phyloP scores from a whole-genome alignment of 106 monocot species.

The Hemerocallis citrina region DNA sequence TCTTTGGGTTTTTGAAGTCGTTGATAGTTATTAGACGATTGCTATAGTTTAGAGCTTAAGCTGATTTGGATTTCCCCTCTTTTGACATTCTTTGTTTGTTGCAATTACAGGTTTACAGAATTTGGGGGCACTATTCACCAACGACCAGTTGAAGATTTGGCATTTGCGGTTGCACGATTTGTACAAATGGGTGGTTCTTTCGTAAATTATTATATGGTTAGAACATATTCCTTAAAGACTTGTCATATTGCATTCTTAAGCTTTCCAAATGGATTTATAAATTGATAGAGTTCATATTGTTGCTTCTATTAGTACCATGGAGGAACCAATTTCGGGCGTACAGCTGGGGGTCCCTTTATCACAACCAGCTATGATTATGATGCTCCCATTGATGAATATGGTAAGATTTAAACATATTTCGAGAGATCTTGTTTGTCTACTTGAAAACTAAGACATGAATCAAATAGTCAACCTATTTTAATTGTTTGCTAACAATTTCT shows the following conservation, averaged over 20 bases:
- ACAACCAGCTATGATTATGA: slow-evolving; percentile 99
- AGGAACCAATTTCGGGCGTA: slow-evolving; percentile 95
- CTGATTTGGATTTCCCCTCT: neutral
- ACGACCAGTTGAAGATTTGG: slow-evolving; percentile 88
- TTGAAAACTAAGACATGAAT: no score
- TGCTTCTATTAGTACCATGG: slow-evolving; percentile 76
- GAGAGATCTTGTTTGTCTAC: neutral
- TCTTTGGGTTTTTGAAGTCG: neutral
- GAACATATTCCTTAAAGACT: neutral
- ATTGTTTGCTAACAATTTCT: no score
- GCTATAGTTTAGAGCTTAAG: neutral
- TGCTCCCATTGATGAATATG: slow-evolving; percentile 97
- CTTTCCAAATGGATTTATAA: neutral
- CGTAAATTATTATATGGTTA: slow-evolving; percentile 93
- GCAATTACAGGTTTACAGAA: slow-evolving; percentile 74
- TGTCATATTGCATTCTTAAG: neutral
- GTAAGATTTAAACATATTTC: slow-evolving; percentile 21
- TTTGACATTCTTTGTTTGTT: neutral
- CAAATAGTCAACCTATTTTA: no score
- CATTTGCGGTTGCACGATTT: slow-evolving; percentile 91
- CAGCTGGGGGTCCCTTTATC: slow-evolving; percentile 96
- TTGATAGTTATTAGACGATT: neutral
- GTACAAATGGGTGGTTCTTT: slow-evolving; percentile 91
- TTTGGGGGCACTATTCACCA: slow-evolving; percentile 73
- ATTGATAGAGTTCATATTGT: neutral